Percentiles rank a stretch among this genome's conserved stretches.
These are phyloP conservation scores for Pseudopyricularia cyperi DNA, from an alignment of 2,329 filamentous ascomycete species.

Conservation along the genomic window DNA sequence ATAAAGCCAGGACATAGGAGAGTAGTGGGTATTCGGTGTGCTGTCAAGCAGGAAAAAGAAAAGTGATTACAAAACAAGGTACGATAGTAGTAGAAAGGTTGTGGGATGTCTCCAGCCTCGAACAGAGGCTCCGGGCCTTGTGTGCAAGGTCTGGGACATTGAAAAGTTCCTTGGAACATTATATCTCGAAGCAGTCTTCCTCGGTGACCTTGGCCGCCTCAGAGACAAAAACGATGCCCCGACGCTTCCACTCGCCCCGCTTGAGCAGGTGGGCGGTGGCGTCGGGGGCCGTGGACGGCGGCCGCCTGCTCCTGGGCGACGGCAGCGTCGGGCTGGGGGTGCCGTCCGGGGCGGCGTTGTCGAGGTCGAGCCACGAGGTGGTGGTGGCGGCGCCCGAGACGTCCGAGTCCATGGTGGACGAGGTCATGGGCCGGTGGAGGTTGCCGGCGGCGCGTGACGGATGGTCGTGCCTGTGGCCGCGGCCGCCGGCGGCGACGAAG, in stretches of 20 bases:
- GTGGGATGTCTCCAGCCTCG: no score
- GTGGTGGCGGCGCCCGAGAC: no score
- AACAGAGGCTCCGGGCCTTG: no score
- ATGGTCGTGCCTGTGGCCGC: not conserved
- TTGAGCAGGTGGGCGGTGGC: conserved; percentile 16
- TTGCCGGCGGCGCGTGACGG: conserved; percentile 7
- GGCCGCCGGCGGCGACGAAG: conserved; percentile 8
- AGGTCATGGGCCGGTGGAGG: conserved; percentile 5
- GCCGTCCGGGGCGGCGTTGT: not conserved
- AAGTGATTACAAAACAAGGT: not conserved
- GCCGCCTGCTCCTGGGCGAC: conserved; percentile 4
- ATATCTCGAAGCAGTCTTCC: conserved; percentile 13
- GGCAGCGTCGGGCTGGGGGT: conserved; percentile 1
- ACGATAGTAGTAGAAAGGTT: no score
- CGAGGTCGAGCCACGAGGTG: not conserved
- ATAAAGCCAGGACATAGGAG: not conserved
- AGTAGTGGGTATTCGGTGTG: not conserved
- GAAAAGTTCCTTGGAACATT: no score
- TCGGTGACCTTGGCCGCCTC: conserved; percentile 9
- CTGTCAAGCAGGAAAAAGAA: not conserved
- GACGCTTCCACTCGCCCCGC: conserved; percentile 22
- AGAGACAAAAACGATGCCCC: conserved; percentile 18
- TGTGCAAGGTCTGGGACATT: no score
- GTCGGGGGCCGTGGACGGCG: conserved; percentile 7
- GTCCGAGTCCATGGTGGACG: conserved; percentile 4